Base-by-base conservation (phyloP, 768 basidiomycete genomes). In the Rhodotorula toruloides region DNA sequence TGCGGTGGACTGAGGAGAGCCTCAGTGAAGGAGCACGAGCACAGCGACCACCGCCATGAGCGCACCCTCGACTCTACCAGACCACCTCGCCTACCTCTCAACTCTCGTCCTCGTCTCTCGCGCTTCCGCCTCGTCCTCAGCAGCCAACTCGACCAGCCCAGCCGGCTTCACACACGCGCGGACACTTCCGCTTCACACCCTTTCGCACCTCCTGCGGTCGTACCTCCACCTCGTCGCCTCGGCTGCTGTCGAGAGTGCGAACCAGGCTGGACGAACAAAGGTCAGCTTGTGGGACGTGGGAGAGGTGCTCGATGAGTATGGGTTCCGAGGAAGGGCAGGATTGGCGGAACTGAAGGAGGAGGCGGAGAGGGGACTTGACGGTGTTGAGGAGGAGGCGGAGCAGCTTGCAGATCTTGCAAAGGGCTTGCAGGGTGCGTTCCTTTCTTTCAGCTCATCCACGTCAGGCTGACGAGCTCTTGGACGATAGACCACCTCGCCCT, bases 241-340 rank as follows among this genome's bases (percentile, higher is more conserved):
- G 9, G 16, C 54, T 9, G 58, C 65, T 13, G 29, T n/a, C 5
- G 11, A 22, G 11, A 6, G 22, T n/a, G 65, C 70, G 9, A 42
- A 64, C 34, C 65, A 27, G 34, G 49, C 65, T 1, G 70, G 70
- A 11, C 19, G 70, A n/a, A 42, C 53, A 25, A 3, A 55, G 8
- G 46, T 47, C 32, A 16, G 39, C 19, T 50, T 67, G 4, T 71
- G 70, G 70, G 70, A 71, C 43, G 37, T 71, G 19, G 65, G 32
- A 0, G 9, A 32, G 3, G 70, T 65, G 21, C 56, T 67, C 34
- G 58, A 52, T 0, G 59, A 71, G 39, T 52, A 54, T n/a, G 65
- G 65, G 27, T 62, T 47, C 46, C n/a, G 21, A 0, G 61, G 53
- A 5, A 13, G 8, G 10, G 31, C 36, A 0, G 58, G 61, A 4